A percentile compares a stretch with the other conserved stretches of the same genome.
phyloP scores from a whole-genome alignment of 2,329 filamentous ascomycete species.

The Ophiobolus disseminans region DNA sequence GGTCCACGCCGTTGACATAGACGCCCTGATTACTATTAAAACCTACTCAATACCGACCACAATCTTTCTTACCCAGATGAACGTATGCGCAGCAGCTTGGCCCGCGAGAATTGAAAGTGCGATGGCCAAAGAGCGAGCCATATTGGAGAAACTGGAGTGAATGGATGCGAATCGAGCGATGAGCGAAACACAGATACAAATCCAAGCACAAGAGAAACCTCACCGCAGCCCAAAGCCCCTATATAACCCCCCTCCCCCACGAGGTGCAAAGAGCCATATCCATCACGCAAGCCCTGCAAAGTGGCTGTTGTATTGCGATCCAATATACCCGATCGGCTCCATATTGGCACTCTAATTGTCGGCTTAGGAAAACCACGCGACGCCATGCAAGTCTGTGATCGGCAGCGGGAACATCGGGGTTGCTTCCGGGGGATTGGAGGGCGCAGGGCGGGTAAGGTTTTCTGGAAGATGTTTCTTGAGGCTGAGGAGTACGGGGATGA shows the following conservation, averaged over 20 bases:
- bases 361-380: conserved; percentile 3
- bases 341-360: conserved; percentile 26
- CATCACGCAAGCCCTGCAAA: conserved; percentile 2
- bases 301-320: conserved; percentile 15
- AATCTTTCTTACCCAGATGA: conserved; percentile 33
- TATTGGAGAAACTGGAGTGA: too few species aligned
- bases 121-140: conserved; percentile 18
- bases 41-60: neutral
- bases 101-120: conserved; percentile 25
- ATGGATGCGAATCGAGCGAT: too few species aligned
- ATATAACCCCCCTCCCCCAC: neutral
- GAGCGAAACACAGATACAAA: neutral
- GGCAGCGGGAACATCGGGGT: conserved; percentile 11
- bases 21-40: conserved; percentile 25
- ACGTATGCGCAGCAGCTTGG: conserved; percentile 34
- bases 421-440: conserved; percentile 9
- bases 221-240: neutral
- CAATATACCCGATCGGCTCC: conserved; percentile 27
- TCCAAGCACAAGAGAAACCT: neutral
- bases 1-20: conserved; percentile 41
- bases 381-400: conserved; percentile 3
- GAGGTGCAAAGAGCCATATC: neutral
- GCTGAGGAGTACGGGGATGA: too few species aligned
- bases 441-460: too few species aligned
- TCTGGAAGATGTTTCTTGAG: too few species aligned